These are phyloP conservation scores for Colletotrichum sp. DNA, from an alignment of 2,329 filamentous ascomycete species.

Conservation along the genomic window DNA sequence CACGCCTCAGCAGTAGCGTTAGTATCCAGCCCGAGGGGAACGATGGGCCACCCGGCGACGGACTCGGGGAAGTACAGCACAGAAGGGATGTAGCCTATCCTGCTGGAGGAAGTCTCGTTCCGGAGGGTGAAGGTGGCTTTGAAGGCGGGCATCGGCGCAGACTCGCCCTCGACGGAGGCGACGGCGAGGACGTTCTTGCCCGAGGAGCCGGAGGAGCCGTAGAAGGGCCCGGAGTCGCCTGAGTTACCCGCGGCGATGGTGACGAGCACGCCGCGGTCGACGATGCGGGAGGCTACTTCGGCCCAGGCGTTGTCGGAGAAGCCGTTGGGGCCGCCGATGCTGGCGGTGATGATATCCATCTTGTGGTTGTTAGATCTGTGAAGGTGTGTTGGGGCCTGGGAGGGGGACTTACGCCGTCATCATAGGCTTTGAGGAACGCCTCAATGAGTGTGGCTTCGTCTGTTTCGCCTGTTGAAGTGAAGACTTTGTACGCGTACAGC, in stretches of 20 bases:
- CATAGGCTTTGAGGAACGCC: conserved; percentile 37
- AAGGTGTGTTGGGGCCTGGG: rapidly evolving
- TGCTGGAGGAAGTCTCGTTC: conserved; percentile 5
- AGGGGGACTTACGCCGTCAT: conserved; percentile 28
- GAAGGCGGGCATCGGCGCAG: conserved; percentile 30
- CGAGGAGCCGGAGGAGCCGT: conserved; percentile 42
- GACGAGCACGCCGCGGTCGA: conserved; percentile 51
- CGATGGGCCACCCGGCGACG: conserved; percentile 37
- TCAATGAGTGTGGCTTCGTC: conserved; percentile 43
- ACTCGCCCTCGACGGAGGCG: conserved; percentile 42
- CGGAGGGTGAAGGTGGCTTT: conserved; percentile 33
- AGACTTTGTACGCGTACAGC: conserved; percentile 32
- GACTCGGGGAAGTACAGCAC: conserved; percentile 34
- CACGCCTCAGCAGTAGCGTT: conserved; percentile 29
- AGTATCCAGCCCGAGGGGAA: conserved; percentile 29
- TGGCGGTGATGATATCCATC: conserved; percentile 47
- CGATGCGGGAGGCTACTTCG: conserved; percentile 42
- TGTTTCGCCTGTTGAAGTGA: conserved; percentile 22
- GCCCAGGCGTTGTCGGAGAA: conserved; percentile 39
- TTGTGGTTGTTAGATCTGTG: not conserved
- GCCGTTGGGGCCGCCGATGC: conserved; percentile 43
- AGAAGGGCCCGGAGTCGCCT: conserved; percentile 54
- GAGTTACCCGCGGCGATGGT: conserved; percentile 58
- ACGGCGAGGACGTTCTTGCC: conserved; percentile 47
- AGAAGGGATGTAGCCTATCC: conserved; percentile 35